phyloP scores from a whole-genome alignment of 202 grass and related monocot genomes.

The Cymbopogon flexuosus region DNA sequence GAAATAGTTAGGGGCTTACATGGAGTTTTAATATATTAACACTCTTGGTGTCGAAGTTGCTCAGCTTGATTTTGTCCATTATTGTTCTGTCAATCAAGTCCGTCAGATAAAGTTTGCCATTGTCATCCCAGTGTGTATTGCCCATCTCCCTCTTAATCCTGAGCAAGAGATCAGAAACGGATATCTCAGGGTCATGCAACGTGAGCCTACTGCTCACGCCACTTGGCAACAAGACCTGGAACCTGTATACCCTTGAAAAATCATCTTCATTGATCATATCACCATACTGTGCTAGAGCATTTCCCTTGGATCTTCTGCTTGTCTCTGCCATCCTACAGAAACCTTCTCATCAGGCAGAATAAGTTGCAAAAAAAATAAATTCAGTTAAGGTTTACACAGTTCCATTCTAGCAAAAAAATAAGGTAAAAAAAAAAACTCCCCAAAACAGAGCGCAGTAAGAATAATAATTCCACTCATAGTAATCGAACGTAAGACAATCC shows the following conservation, averaged over 20 bases:
- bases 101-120: neutral
- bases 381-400: too few relatives aligned
- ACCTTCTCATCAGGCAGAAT: neutral
- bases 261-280: too few relatives aligned
- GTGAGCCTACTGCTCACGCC: constrained; percentile 12
- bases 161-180: neutral
- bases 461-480: neutral
- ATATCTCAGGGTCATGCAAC: neutral
- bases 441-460: neutral
- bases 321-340: constrained; percentile 13
- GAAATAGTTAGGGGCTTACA: neutral
- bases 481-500: neutral
- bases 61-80: constrained; percentile 2
- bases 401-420: too few relatives aligned
- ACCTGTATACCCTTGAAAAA: neutral
- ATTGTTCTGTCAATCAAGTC: constrained; percentile 26
- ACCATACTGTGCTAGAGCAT: too few relatives aligned
- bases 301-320: neutral
- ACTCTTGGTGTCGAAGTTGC: constrained; percentile 7
- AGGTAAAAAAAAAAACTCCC: too few relatives aligned
- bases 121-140: neutral
- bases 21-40: constrained; percentile 39
- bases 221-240: constrained; percentile 35
- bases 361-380: neutral
- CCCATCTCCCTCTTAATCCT: neutral